Base-by-base conservation (phyloP, 345 rosid species). In the Salix exigua region DNA sequence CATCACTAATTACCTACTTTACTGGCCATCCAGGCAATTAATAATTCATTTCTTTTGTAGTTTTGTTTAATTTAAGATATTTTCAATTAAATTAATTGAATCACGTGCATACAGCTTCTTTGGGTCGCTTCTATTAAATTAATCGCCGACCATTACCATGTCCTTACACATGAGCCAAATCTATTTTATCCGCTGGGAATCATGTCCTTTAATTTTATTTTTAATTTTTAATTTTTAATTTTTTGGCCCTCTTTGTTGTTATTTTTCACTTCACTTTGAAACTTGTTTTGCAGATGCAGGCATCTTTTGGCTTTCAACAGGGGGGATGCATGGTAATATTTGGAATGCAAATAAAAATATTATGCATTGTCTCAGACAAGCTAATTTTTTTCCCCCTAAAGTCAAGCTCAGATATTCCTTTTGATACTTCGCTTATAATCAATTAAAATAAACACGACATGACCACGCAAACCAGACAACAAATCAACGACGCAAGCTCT, bases 131-230 rank as follows among this genome's bases (percentile, higher is more conserved):
- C 63, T 18, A 58, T 75, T 69, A 42, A 60, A 71, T 63, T 68
- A 74, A 79, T 70, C 81, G 77, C 87, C 89, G 83, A 84, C 87
- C 85, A 81, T 62, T 69, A 60, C 79, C 70, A 63, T 66, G 50
- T 64, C 75, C 72, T 23, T 10, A 8, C 77, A 72, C 81, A 78
- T 82, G 75, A 71, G 67, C 50, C 58, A 3, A 37, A 53, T 35
- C 28, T 16, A 53, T 26, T 0, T 35, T 33, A 33, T 55, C 66
- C 38, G 11, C 11, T 6, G 7, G 21, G 12, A 33, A 18, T 30
- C 23, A 2, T 33, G 23, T 10, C 42, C 35, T 9, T 10, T 16
- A 1, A 4, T 58, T 19, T 53, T 2, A 2, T 4, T 31, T 31
- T 31, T 31, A 2, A n/a, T n/a, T n/a, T n/a, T n/a, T n/a, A n/a